A percentile compares a stretch with the other conserved stretches of the same genome.
These are phyloP conservation scores for Iberis amara DNA, from an alignment of 441 rosid species.

Conservation along the genomic window DNA sequence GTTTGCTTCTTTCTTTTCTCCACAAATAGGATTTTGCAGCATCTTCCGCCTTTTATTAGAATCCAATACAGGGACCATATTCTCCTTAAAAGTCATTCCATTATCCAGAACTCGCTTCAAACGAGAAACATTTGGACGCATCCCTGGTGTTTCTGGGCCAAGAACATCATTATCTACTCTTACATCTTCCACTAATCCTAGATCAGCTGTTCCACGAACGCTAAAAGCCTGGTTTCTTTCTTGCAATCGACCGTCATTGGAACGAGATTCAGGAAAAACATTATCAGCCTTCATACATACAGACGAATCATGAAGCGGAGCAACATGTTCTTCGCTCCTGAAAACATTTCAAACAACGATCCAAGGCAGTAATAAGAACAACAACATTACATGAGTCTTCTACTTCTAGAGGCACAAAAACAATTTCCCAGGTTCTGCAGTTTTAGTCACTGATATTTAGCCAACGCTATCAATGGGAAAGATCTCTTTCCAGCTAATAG, in stretches of 20 bases:
- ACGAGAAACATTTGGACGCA: slow-evolving; percentile 47
- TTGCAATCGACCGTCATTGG: slow-evolving; percentile 21
- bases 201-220: slow-evolving; percentile 23
- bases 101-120: slow-evolving; percentile 65
- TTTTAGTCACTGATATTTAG: too few relatives aligned
- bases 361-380: slow-evolving; percentile 4
- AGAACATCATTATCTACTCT: slow-evolving; percentile 40
- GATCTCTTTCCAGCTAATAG: not conserved
- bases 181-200: slow-evolving; percentile 19
- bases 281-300: slow-evolving; percentile 9
- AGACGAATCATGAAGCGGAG: slow-evolving; percentile 3
- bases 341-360: not conserved
- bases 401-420: not conserved
- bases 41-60: slow-evolving; percentile 52
- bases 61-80: slow-evolving; percentile 32
- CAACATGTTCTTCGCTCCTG: slow-evolving; percentile 21
- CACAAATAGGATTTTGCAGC: slow-evolving; percentile 38
- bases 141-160: slow-evolving; percentile 79
- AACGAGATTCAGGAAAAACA: slow-evolving; percentile 3
- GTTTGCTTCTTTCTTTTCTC: slow-evolving; percentile 41
- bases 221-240: slow-evolving; percentile 31
- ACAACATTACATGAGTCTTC: not conserved
- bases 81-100: slow-evolving; percentile 32
- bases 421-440: slow-evolving; percentile 1
- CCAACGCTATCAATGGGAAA: too few relatives aligned